Base-by-base conservation (phyloP, 306 rosid genomes). In the Ormosia semicastrata region DNA sequence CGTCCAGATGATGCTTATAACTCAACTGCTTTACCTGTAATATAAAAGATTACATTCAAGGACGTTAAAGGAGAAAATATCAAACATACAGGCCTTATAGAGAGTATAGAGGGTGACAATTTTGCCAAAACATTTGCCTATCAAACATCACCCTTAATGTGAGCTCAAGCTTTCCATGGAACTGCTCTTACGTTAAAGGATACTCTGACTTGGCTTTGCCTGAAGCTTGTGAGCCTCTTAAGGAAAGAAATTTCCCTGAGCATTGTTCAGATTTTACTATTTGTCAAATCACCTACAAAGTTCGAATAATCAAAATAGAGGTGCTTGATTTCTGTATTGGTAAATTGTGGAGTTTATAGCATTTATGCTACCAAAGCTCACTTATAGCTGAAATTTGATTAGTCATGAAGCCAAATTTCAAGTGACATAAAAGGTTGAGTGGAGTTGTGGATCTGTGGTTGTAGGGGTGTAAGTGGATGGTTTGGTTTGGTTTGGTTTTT, bases 121-220 rank as follows among this genome's bases (percentile, higher is more conserved):
- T 93, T 93, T 84, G 76, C 66, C 44, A 44, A n/a, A n/a, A 88
- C 80, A 80, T 93, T 47, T 93, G 97, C 83, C 52, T 93, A 64
- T 87, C 88, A 82, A 91, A 91, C 88, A 82, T 92, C 49, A 53
- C 34, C 65, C 88, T 91, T 60, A 78, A 89, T 73, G 88, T 80
- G 68, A 83, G 82, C 43, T 87, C 95, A 60, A 74, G 63, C 18
- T 81, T 77, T 85, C 90, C 92, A 50, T 93, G 97, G 97, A 93
- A 89, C 81, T 93, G 97, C 83, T 85, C 97, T 36, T 18, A 83
- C 37, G 60, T 93, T 75, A 75, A 84, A 81, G 97, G 97, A 56
- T 91, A 85, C 78, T 89, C 97, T 3, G 86, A 89, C 66, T 53
- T 43, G 78, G 95, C 91, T 74, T 40, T 14, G 7, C 95, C 94